Base-by-base conservation (phyloP, 176 grass and related monocot species). In the Phyllostachys edulis region DNA sequence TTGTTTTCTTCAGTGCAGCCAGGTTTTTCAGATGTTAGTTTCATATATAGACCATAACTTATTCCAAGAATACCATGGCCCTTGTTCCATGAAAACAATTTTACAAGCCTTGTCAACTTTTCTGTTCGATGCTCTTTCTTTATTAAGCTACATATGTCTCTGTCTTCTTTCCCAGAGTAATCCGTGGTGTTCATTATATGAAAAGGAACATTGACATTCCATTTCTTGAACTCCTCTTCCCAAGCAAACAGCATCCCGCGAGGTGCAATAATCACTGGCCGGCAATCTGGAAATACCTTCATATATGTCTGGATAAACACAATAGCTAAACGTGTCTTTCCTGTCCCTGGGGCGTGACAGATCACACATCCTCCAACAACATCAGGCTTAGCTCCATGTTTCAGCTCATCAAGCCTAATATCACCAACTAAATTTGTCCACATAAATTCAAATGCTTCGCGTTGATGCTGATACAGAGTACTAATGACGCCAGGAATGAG, bases 371-470 rank as follows among this genome's bases (percentile, higher is more conserved):
- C 96, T 61, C 96, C 94, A 85, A 92, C 79, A 79, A 94, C 90
- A 71, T 94, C 90, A 84, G 90, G 80, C 51, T 82, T 78, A 69
- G 90, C 86, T 41, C 83, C 80, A 63, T 73, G 83, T 39, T 87
- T 94, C 60, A 94, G n/a, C 84, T 90, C 79, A 85, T 94, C 81
- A 65, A 92, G 90, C 61, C 90, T 84, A 78, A 97, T 89, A 60
- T 83, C 88, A 37, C 94, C 94, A 2, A 91, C 92, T 54, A 94
- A 59, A 79, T 94, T 97, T 88, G 89, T 91, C 94, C 92, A 97
- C 92, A 97, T 94, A 85, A 97, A 97, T 73, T 97, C 94, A 75
- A 97, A 91, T 83, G 94, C 94, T 88, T 97, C 86, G 5, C 66
- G 73, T 67, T 97, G 92, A 89, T 97, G 94, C 67, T 86, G 62